Base-by-base conservation (phyloP, 2,329 filamentous ascomycete species). In the Stagonosporopsis chrysanthemi region DNA sequence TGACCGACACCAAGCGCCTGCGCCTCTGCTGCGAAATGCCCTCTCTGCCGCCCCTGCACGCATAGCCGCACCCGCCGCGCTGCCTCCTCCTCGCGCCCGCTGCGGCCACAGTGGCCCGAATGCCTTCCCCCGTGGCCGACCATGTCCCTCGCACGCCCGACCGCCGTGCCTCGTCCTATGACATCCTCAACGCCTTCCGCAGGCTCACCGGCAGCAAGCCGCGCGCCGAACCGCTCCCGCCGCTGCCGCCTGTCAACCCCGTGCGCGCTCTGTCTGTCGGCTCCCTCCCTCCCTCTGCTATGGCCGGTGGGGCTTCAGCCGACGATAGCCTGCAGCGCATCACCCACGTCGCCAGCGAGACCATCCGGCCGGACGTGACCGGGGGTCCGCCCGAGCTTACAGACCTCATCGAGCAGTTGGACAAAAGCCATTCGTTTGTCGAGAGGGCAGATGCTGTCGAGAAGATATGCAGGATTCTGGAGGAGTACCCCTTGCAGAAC, bases 321-420 rank as follows among this genome's bases (percentile, higher is more conserved):
- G 71, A 74, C 42, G 66, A 56, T 65, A 61, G 61, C 59, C 63
- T 68, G 43, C 65, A 66, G 60, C 67, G 67, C 61, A 68, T 69
- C 47, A 63, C 58, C 52, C 65, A 69, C 43, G 61, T 63, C 28
- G 60, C 62, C 52, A 61, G 51, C 24, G 63, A 67, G n/a, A 58
- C 52, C 17, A 59, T 52, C 40, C 62, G 39, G 17, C 65, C 61
- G 28, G 62, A 66, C 3, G 63, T 72, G 14, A 61, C 73, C 5
- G 77, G 76, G 42, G 76, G 75, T 0, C 77, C 77, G 2, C 71
- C 73, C 17, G 75, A 77, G 60, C 66, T 78, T 24, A 56, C 67
- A 2, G 60, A 56, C 17, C 65, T 77, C 3, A 56, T 76, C 17
- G 63, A 57, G n/a, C 71, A 75, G 62, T 53, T 78, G 38, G 60